These are phyloP conservation scores for Falciphora oryzae DNA, from an alignment of 2,329 filamentous ascomycete genomes.

Conservation along the genomic window DNA sequence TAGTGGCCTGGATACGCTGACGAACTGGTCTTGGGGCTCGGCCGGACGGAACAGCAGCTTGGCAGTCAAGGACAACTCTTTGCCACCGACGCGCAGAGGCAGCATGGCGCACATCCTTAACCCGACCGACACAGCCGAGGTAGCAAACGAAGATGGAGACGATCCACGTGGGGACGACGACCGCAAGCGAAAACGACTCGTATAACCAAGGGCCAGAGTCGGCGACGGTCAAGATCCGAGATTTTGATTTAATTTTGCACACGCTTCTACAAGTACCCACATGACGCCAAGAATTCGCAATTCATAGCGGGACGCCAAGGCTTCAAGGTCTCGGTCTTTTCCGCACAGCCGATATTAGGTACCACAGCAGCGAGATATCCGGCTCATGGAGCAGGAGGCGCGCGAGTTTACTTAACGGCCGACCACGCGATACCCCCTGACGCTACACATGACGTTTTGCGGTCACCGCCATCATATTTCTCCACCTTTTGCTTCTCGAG, in stretches of 20 bases:
- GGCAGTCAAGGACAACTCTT: constrained; percentile 48
- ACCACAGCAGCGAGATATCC: background rate
- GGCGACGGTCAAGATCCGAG: background rate
- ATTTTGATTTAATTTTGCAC: background rate
- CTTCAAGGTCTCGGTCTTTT: background rate
- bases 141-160: constrained; percentile 47
- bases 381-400: too few relatives aligned
- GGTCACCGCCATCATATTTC: background rate
- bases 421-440: background rate
- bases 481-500: background rate
- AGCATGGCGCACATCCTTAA: constrained; percentile 62
- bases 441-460: background rate
- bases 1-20: constrained; percentile 37
- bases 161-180: constrained; percentile 51
- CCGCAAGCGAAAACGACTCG: constrained; percentile 56
- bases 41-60: constrained; percentile 40
- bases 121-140: constrained; percentile 49
- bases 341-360: background rate
- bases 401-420: background rate
- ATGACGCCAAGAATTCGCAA: background rate
- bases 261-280: background rate
- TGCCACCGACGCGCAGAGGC: constrained; percentile 49
- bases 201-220: constrained; percentile 23
- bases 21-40: constrained; percentile 52
- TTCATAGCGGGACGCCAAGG: background rate